These are phyloP conservation scores for Fraxinus americana DNA, from an alignment of 257 asterid species.

Conservation along the genomic window DNA sequence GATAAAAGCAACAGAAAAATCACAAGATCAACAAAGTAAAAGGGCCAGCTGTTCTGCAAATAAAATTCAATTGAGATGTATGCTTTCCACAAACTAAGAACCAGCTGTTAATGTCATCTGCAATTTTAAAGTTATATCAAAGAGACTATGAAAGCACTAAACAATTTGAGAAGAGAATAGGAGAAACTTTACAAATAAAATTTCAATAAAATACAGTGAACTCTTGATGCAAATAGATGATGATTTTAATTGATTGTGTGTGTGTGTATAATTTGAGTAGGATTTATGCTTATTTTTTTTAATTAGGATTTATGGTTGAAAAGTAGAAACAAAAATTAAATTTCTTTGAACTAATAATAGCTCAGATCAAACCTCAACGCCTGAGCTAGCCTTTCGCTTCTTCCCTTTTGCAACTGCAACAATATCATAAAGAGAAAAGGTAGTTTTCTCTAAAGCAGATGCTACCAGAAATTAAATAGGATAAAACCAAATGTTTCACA, in stretches of 20 bases:
- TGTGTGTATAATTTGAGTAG: background rate
- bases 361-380: constrained; percentile 60
- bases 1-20: constrained; percentile 7
- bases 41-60: background rate
- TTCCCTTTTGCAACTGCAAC: constrained; percentile 78
- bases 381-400: constrained; percentile 73
- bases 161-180: constrained; percentile 6
- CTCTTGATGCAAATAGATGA: no score
- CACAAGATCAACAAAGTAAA: background rate
- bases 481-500: background rate
- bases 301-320: background rate
- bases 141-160: background rate
- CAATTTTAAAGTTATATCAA: constrained; percentile 14
- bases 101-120: background rate
- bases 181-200: constrained; percentile 15
- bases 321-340: background rate
- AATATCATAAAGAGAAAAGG: constrained; percentile 27
- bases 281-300: background rate
- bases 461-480: constrained; percentile 9
- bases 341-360: constrained; percentile 7
- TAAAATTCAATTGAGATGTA: background rate
- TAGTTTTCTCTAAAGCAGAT: constrained; percentile 3
- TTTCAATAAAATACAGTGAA: no score
- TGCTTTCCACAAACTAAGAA: background rate
- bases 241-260: no score